These are phyloP conservation scores for Rhizophora mangle DNA, from an alignment of 345 rosid genomes.

Conservation along the genomic window DNA sequence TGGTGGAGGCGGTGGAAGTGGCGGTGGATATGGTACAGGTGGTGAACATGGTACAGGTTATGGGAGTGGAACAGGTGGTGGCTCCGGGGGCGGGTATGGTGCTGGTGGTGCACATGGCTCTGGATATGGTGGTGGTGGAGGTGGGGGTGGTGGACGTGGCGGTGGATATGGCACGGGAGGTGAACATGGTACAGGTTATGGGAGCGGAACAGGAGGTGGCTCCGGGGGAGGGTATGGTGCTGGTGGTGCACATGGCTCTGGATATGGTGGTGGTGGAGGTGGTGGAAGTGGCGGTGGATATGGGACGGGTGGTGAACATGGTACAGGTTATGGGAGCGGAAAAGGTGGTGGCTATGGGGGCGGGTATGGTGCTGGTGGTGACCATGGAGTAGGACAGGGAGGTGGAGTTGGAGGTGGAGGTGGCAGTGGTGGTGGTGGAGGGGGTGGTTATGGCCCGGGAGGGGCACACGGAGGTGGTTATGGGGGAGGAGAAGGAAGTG, in stretches of 20 bases:
- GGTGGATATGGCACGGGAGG: slow-evolving; percentile 15
- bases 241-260: slow-evolving; percentile 17
- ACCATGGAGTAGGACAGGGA: slow-evolving; percentile 12
- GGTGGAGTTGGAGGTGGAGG: slow-evolving; percentile 30
- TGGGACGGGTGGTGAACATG: slow-evolving; percentile 11
- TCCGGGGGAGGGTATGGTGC: slow-evolving; percentile 1
- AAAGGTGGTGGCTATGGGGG: slow-evolving; percentile 16
- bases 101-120: slow-evolving; percentile 8
- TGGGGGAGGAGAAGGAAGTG: slow-evolving; percentile 23
- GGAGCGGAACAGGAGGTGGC: slow-evolving; percentile 3
- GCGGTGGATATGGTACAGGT: slow-evolving; percentile 14
- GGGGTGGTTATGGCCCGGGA: slow-evolving; percentile 33
- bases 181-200: not conserved
- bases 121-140: slow-evolving; percentile 21
- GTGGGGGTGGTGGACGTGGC: slow-evolving; percentile 10
- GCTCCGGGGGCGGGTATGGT: slow-evolving; percentile 14
- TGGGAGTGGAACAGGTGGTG: slow-evolving; percentile 12
- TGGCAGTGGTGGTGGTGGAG: slow-evolving; percentile 37
- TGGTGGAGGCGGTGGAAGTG: slow-evolving; percentile 18
- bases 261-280: slow-evolving; percentile 16
- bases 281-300: slow-evolving; percentile 19
- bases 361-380: slow-evolving; percentile 16
- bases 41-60: slow-evolving; percentile 2
- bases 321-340: not conserved
- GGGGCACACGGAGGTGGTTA: slow-evolving; percentile 31